Evolutionary conservation across 2,329 filamentous ascomycete genomes (phyloP), one percentile per base, ranked within the genome.

Genomic region (Seiridium cupressi): DNA sequence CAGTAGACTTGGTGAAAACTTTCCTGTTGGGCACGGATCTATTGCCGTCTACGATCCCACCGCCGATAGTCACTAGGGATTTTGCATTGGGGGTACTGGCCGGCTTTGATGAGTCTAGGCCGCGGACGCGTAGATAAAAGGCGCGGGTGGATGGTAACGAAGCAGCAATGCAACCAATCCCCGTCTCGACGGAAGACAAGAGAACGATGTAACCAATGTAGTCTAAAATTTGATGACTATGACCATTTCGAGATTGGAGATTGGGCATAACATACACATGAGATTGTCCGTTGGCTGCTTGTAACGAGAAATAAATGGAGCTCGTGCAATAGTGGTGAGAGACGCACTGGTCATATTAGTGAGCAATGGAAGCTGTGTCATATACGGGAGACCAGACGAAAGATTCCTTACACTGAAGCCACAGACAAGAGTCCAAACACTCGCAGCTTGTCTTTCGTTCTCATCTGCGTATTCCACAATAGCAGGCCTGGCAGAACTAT

Each of bases 341-440:
- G 63, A 64, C 49, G 64, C 64, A 13, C 62, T 64, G 8, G 13
- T 10, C n/a, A 49, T 49, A 31, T 49, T 26, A 49, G 46, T 49
- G 7, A 26, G 7, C 32, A 51, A 51, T 11, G 11, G 9, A 5
- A 32, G 32, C 10, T 8, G 32, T 51, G 11, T 11, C 32, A 32
- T 13, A 32, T 34, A 32, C 4, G 35, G 11, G 4, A 31, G 48
- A 51, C 13, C 38, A 51, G 10, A 11, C 48, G 35, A 40, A 7
- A 4, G 38, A 80, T 76, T 79, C 84, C 42, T n/a, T 38, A 57
- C 57, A 44, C 31, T 6, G 49, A 55, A 32, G 42, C 55, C 26
- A 48, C 13, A 47, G 55, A 57, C 42, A 57, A 13, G 5, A 57
- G 42, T 9, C 26, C 55, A 48, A 47, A 47, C 10, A 57, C 55